These are phyloP conservation scores for Scenedesmus sp. DNA, from an alignment of 163 green algal species.

Conservation along the genomic window DNA sequence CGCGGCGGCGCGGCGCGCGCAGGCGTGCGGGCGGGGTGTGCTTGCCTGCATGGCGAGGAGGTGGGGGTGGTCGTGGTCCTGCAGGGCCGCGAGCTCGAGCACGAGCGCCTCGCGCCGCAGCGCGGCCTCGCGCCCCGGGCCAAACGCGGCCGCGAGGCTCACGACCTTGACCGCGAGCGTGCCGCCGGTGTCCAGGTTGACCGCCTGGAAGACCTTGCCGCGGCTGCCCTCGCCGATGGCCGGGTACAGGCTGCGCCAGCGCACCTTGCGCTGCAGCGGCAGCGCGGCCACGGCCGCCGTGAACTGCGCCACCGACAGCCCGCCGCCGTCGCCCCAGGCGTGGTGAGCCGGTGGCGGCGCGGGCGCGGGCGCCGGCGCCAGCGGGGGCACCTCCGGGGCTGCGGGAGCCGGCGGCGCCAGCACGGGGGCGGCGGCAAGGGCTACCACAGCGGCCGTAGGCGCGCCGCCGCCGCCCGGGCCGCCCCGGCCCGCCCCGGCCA, in stretches of 20 bases:
- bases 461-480: no score
- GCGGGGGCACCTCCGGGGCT: no score
- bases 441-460: no score
- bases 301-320: constrained; percentile 20
- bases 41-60: constrained; percentile 27
- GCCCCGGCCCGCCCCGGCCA: no score
- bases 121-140: not conserved
- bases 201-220: constrained; percentile 25
- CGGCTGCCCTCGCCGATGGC: constrained; percentile 5
- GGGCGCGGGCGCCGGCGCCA: no score
- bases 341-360: no score
- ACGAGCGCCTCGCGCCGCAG: constrained; percentile 26
- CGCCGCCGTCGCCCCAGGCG: constrained; percentile 12
- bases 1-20: no score
- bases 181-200: constrained; percentile 32
- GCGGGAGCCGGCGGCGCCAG: no score
- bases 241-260: constrained; percentile 21
- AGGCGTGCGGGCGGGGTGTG: no score
- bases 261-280: constrained; percentile 13
- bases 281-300: constrained; percentile 10
- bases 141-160: not conserved
- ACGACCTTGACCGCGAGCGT: constrained; percentile 27
- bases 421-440: no score
- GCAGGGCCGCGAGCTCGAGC: constrained; percentile 29
- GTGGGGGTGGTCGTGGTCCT: constrained; percentile 29